Base-by-base conservation (phyloP, 163 green algal genomes). In the Scenedesmus sp. region DNA sequence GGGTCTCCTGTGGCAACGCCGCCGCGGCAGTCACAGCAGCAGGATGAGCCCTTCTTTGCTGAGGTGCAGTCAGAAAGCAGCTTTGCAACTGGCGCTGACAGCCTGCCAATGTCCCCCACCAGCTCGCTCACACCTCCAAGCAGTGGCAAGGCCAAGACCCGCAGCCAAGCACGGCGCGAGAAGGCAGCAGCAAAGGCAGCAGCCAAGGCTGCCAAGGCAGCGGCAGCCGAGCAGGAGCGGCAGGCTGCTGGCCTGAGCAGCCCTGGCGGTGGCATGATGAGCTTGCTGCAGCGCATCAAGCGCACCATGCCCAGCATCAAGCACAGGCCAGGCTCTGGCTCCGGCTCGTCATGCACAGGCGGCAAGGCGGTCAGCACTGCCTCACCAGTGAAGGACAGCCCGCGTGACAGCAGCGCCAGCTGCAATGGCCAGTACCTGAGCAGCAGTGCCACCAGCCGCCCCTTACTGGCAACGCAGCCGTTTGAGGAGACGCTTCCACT, bases 221-320 rank as follows among this genome's bases (percentile, higher is more conserved):
- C 85, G 70, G 85, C 84, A 64, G 60, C 23, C 62, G 60, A 64
- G 67, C 67, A 91, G 87, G 57, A 79, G 74, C 86, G 59, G 34
- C 70, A 34, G 9, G 87, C 57, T 77, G 87, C 57, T 13, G 73
- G 57, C 23, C 1, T 13, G 6, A 52, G 56, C 57, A 91, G 87
- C 59, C 55, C 87, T 9, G 70, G 55, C 23, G 62, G 87, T 59
- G 26, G 55, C 34, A 91, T 91, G 87, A 52, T 91, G 57, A 62
- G 76, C 23, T 23, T 91, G 87, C 76, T 91, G 74, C 60, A 79
- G 76, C 81, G 87, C 26, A 91, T 91, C 9, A 91, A 91, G 76
- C 56, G 76, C 15, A 91, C 87, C 0, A 60, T 87, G 57, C 87
- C 87, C 13, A 76, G 87, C 70, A 91, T 91, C 46, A 89, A 34